Evolutionary conservation across 176 grass and related monocot genomes (phyloP).

Genomic region (bread wheat (Triticum aestivum)): IWGSC_CS_RefSeq_v2.1 NC_057808.1:458678345-458678844

Average conservation of each 20-base stretch:
- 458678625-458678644: not conserved
- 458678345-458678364: not conserved
- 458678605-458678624: not conserved
- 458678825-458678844: not conserved
- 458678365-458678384: not conserved
- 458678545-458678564: not conserved
- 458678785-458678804: constrained; percentile 83
- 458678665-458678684: constrained; percentile 10
- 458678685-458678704: constrained; percentile 27
- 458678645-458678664: not conserved
- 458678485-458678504: not conserved
- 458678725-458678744: constrained; percentile 70
- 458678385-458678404: not conserved
- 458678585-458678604: not conserved
- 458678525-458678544: not conserved
- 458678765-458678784: constrained; percentile 88
- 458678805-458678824: constrained; percentile 69
- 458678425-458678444: not conserved
- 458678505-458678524: not conserved
- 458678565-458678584: not conserved
- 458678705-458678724: constrained; percentile 77
- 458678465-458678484: not conserved
- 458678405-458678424: not conserved
- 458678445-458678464: not conserved
- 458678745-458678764: constrained; percentile 83